A percentile compares a stretch with the other conserved stretches of the same genome.
phyloP scores from a whole-genome alignment of 2,329 filamentous ascomycete species.

The Graphiopsis chlorocephala region DNA sequence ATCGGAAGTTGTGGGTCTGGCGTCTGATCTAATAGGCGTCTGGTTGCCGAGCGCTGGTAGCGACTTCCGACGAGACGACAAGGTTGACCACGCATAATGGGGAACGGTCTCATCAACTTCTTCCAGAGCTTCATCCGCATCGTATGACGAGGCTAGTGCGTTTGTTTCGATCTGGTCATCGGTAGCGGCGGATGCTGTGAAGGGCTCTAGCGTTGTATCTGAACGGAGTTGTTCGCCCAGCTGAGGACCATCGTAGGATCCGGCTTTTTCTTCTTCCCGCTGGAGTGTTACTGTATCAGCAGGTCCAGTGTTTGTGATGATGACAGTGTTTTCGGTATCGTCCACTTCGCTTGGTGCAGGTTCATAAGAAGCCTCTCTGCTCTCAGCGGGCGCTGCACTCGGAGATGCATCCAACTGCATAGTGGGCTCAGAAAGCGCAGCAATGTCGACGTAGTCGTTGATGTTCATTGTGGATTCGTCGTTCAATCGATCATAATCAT shows the following conservation, averaged over 20 bases:
- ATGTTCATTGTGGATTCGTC: slow-evolving; percentile 26
- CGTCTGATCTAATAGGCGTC: slow-evolving; percentile 18
- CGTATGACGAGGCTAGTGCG: background rate
- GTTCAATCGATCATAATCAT: background rate
- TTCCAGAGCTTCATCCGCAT: slow-evolving; percentile 10
- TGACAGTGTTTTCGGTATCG: slow-evolving; percentile 3
- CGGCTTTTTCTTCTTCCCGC: background rate
- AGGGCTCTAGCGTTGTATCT: background rate
- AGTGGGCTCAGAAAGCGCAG: slow-evolving; percentile 24
- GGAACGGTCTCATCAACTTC: slow-evolving; percentile 20
- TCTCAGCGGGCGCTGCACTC: background rate
- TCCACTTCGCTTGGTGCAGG: background rate
- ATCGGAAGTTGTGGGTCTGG: slow-evolving; percentile 31
- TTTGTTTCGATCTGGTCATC: background rate
- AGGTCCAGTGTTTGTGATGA: slow-evolving; percentile 8
- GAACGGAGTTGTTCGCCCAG: background rate
- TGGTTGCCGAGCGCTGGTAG: slow-evolving; percentile 26
- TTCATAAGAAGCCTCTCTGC: background rate
- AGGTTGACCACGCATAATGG: slow-evolving; percentile 33
- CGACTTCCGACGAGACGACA: slow-evolving; percentile 34
- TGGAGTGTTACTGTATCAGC: background rate
- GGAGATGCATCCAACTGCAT: background rate
- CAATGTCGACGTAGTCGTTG: slow-evolving; percentile 32
- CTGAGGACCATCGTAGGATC: background rate
- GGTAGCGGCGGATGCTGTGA: background rate